Evolutionary conservation across 1,284 basidiomycete species (phyloP), one percentile per base, ranked within the genome.

Genomic region (Cryptococcus wingfieldii): DNA sequence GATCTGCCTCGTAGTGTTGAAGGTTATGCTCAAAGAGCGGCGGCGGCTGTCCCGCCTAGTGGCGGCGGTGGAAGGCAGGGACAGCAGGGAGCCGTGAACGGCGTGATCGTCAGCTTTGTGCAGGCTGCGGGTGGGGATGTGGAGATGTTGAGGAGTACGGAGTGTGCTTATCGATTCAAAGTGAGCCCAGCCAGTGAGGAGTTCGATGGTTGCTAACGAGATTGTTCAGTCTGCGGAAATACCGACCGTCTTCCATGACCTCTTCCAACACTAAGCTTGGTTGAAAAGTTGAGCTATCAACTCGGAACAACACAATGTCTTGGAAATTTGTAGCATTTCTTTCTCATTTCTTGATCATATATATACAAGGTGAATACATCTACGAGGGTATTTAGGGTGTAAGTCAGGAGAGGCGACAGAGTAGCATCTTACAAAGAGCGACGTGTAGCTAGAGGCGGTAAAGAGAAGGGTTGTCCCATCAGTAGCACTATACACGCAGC

Each of bases 61-160:
- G 41, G 41, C 8, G 41, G 41, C 18, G 41, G 41, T 42, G 41
- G 85, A 56, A 89, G 81, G 72, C 88, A 88, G 70, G 83, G 84
- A 46, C 85, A 47, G 23, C 56, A 58, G 9, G 39, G 47, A 19
- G 58, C 63, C 39, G 59, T 70, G 48, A 71, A 69, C 51, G 72
- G 73, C 8, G 90, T 96, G 43, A 84, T 96, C 60, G 83, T 96
- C 70, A 95, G 94, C 72, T 94, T 96, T 68, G 93, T 97, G 57
- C 96, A 94, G 56, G 93, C 93, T 45, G 92, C 91, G 2, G 93
- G 93, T 38, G 93, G 93, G 46, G 93, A 97, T 73, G 91, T 97
- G 48, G 93, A 97, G 80, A 96, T 96, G 93, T 80, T 97, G 63
- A 84, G 93, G 70, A 92, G 89, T 65, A 94, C 96, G 80, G 93